Conservation (phyloP, 2,329 filamentous ascomycete genomes). For the Calonectria fujianensis region DNA sequence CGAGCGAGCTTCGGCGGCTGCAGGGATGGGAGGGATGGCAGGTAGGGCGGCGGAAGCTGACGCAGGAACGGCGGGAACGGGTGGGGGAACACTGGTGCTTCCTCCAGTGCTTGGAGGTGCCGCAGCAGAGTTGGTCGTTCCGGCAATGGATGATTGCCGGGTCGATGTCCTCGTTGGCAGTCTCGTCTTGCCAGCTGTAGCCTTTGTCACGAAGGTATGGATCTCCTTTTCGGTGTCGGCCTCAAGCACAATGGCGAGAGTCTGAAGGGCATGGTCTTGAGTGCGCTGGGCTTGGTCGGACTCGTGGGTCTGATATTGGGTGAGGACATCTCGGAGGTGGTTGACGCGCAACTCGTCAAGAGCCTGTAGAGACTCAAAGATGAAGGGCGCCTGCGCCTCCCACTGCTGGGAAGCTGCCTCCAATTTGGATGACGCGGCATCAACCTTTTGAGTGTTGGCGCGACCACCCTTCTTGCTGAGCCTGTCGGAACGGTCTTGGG, state of each 20-base stretch:
- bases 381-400: conserved; percentile 95
- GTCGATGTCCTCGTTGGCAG: conserved; percentile 64
- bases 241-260: conserved; percentile 88
- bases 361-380: conserved; percentile 94
- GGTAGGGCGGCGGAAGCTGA: background rate
- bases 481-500: conserved; percentile 91
- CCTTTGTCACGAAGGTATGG: conserved; percentile 76
- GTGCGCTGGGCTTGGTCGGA: conserved; percentile 88
- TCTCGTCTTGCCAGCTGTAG: conserved; percentile 63
- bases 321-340: conserved; percentile 91
- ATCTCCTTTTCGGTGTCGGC: conserved; percentile 93
- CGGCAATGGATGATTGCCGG: conserved; percentile 63
- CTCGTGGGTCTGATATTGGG: conserved; percentile 94
- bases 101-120: conserved; percentile 54
- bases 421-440: conserved; percentile 82
- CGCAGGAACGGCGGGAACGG: background rate
- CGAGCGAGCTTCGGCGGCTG: background rate
- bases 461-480: conserved; percentile 86
- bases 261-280: conserved; percentile 84
- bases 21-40: background rate
- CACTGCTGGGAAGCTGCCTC: conserved; percentile 89
- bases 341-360: conserved; percentile 93
- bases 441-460: conserved; percentile 85
- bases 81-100: conserved; percentile 46
- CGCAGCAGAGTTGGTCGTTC: conserved; percentile 52